phyloP scores from a whole-genome alignment of 2,329 filamentous ascomycete genomes.

The Diplodia mutila region DNA sequence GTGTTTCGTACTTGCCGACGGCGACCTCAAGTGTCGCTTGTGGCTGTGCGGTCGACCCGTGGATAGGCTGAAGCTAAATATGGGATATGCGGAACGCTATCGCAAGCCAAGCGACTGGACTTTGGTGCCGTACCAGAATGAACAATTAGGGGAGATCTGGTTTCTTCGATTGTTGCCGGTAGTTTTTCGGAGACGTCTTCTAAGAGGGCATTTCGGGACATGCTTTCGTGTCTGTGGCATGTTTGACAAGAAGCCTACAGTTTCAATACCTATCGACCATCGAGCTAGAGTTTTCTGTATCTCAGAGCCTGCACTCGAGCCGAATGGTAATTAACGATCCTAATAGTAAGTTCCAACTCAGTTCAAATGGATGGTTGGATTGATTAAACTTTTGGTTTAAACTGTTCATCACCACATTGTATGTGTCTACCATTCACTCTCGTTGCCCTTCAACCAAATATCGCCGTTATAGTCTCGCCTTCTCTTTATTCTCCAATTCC shows the following conservation, averaged over 20 bases:
- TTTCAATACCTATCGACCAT: background rate
- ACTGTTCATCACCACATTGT: background rate
- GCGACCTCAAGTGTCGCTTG: background rate
- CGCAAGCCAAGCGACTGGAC: background rate
- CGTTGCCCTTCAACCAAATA: no score
- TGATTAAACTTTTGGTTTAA: background rate
- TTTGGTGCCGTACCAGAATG: background rate
- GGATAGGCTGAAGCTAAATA: background rate
- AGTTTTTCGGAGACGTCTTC: background rate
- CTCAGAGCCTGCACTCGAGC: background rate
- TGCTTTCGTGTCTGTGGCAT: background rate
- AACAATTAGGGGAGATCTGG: background rate
- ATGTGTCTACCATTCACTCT: background rate
- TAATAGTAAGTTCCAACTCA: no score
- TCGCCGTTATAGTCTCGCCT: background rate
- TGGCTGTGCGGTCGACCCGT: background rate
- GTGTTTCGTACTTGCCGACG: background rate
- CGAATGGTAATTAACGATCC: no score
- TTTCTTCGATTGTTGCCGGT: background rate
- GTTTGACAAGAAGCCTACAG: background rate
- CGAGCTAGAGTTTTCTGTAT: background rate
- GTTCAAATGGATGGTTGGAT: no score
- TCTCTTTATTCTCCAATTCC: conserved; percentile 36
- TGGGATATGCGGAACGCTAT: background rate
- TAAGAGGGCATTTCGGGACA: background rate